These are phyloP conservation scores for Tolypocladium album DNA, from an alignment of 2,329 filamentous ascomycete species.

Conservation along the genomic window DNA sequence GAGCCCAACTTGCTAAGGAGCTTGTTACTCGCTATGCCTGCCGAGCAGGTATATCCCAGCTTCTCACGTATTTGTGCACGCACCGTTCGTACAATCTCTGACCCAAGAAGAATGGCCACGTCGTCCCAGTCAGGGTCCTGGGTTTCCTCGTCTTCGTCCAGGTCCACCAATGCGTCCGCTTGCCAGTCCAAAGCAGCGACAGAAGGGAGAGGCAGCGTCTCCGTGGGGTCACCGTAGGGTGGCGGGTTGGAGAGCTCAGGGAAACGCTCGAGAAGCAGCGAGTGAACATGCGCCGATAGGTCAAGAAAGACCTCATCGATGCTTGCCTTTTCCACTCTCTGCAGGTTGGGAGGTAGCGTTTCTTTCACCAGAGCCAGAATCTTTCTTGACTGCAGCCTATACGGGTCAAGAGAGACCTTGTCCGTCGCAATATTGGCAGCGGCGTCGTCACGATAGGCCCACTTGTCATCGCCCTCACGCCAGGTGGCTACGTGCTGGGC, in stretches of 20 bases:
- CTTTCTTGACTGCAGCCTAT: slow-evolving; percentile 71
- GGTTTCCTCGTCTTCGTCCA: slow-evolving; percentile 61
- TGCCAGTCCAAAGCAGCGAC: slow-evolving; percentile 70
- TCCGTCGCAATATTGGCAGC: slow-evolving; percentile 71
- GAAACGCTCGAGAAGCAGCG: slow-evolving; percentile 63
- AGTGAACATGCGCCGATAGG: slow-evolving; percentile 73
- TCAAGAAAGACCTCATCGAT: slow-evolving; percentile 96
- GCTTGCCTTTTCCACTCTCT: slow-evolving; percentile 82
- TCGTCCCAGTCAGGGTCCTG: slow-evolving; percentile 95
- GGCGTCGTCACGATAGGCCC: slow-evolving; percentile 82
- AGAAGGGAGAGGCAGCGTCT: slow-evolving; percentile 60
- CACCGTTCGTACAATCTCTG: slow-evolving; percentile 75
- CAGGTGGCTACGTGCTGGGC: slow-evolving; percentile 92
- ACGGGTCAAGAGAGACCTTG: slow-evolving; percentile 91
- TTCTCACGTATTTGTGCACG: slow-evolving; percentile 56
- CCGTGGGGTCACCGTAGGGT: slow-evolving; percentile 63
- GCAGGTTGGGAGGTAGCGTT: slow-evolving; percentile 50
- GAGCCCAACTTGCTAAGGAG: slow-evolving; percentile 92
- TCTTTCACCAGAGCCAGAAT: slow-evolving; percentile 75
- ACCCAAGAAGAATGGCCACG: slow-evolving; percentile 73
- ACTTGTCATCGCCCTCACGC: slow-evolving; percentile 82
- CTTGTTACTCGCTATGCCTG: slow-evolving; percentile 82
- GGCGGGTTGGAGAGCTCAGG: slow-evolving; percentile 55
- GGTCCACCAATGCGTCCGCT: slow-evolving; percentile 69
- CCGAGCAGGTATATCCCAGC: slow-evolving; percentile 84